Base-by-base conservation (phyloP, 2,329 filamentous ascomycete species). In the Arthrobotrys megalospora region DNA sequence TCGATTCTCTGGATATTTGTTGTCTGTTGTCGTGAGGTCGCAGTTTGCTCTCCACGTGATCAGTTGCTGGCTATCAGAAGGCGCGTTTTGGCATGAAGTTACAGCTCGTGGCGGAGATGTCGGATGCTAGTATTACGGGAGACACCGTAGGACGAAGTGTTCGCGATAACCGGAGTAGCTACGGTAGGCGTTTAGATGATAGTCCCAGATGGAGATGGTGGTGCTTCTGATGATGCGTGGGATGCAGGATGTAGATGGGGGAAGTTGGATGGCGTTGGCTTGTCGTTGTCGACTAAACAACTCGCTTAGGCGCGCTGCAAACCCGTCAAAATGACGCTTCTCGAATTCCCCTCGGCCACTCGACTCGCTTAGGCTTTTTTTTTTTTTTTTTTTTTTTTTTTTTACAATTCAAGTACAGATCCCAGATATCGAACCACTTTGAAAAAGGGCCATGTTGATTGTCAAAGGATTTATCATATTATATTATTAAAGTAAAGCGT, bases 281-380 rank as follows among this genome's bases (percentile, higher is more conserved):
- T 1, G 55, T 24, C 41, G 43, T 36, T 28, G 43, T 19, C 62
- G 52, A 62, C 52, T 48, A 68, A 75, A 68, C 70, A 75, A 21
- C 63, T 75, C 70, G 70, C 70, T 68, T 75, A 68, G 50, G 50
- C 70, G 62, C 70, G 63, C 52, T 53, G 53, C 47, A 32, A 68
- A 68, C 38, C 66, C 11, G 53, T 60, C 70, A 32, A 53, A 75
- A 52, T 32, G 47, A 47, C 70, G 52, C 70, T 66, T 16, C 10
- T 53, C n/a, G n/a, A n/a, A n/a, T n/a, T n/a, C n/a, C n/a, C 24
- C 32, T 24, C 50, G 50, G 50, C 50, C 24, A 5, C 24, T 2
- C 24, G 2, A 5, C 24, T 28, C 24, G 24, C 24, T 28, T 28
- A 28, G 24, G 24, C 24, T 2, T 2, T 2, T 5, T 28, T 5